phyloP scores from a whole-genome alignment of 164 flowering plant species.

The Taxillus chinensis region DNA sequence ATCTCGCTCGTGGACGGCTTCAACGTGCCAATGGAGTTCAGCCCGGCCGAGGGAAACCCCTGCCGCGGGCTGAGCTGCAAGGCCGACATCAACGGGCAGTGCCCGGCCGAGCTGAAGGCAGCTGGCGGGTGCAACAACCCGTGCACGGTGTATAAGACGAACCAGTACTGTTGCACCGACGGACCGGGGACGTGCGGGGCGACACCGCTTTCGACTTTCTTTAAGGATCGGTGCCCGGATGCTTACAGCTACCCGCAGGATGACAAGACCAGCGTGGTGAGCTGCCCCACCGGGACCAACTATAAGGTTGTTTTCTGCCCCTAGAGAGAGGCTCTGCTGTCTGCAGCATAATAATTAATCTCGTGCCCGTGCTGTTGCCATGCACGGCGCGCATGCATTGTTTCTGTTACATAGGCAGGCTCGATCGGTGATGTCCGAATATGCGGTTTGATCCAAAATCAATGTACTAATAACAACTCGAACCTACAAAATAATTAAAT shows the following conservation, averaged over 20 bases:
- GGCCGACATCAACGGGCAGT: not conserved
- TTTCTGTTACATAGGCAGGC: too few species aligned
- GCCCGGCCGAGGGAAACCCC: slow-evolving; percentile 5
- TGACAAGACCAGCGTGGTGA: not conserved
- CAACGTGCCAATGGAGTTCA: slow-evolving; percentile 24
- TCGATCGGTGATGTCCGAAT: too few species aligned
- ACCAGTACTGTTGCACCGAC: not conserved
- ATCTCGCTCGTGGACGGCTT: slow-evolving; percentile 26
- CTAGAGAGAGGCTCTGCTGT: not conserved
- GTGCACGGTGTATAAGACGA: not conserved
- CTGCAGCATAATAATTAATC: too few species aligned
- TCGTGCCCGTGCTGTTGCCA: too few species aligned
- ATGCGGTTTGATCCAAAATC: too few species aligned
- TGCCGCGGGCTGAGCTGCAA: not conserved
- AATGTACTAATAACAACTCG: too few species aligned
- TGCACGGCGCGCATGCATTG: too few species aligned
- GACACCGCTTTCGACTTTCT: not conserved
- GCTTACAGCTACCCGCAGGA: slow-evolving; percentile 4
- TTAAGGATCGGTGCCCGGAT: slow-evolving; percentile 4
- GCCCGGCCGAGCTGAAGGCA: not conserved
- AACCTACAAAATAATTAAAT: too few species aligned
- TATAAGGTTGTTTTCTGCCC: slow-evolving; percentile 4
- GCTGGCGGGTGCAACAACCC: slow-evolving; percentile 1
- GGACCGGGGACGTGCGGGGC: not conserved
- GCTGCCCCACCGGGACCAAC: slow-evolving; percentile 3